Evolutionary conservation across 371 early-diverging fungal genomes (phyloP).

Genomic region (Lichtheimia ornata): DNA sequence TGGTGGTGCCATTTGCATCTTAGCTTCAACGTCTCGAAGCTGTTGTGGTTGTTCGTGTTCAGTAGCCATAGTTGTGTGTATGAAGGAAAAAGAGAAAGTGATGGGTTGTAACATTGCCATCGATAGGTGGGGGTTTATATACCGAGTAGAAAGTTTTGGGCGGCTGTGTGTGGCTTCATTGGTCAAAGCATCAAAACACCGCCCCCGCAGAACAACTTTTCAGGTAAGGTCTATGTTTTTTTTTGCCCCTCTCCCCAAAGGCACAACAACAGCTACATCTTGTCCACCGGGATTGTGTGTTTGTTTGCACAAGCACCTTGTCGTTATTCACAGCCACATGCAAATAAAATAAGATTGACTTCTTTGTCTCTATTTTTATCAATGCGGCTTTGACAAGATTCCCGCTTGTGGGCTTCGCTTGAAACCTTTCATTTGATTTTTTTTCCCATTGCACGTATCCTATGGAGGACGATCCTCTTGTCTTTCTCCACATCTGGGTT

Average conservation of each 20-base stretch:
- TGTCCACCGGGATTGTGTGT: not conserved
- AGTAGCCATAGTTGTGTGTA: not conserved
- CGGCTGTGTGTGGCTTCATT: not conserved
- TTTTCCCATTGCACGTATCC: not conserved
- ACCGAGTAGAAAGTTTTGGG: not conserved
- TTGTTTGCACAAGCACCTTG: not conserved
- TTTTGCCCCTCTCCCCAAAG: no score
- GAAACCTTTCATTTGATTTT: not conserved
- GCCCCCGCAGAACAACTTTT: not conserved
- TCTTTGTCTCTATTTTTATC: not conserved
- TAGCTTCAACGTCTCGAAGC: not conserved
- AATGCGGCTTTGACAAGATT: not conserved
- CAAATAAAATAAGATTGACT: not conserved
- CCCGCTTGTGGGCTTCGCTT: not conserved
- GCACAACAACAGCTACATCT: not conserved
- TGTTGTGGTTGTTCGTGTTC: conserved; percentile 1
- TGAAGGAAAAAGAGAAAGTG: not conserved
- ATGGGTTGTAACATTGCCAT: not conserved
- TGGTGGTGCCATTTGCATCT: not conserved
- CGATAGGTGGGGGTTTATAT: not conserved
- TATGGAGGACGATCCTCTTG: not conserved
- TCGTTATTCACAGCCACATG: conserved; percentile 4
- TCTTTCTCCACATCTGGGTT: conserved; percentile 4
- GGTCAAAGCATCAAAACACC: not conserved
- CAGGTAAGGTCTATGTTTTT: no score